Evolutionary conservation across 2,329 filamentous ascomycete species (phyloP).

Genomic region (Fusarium sororula): DNA sequence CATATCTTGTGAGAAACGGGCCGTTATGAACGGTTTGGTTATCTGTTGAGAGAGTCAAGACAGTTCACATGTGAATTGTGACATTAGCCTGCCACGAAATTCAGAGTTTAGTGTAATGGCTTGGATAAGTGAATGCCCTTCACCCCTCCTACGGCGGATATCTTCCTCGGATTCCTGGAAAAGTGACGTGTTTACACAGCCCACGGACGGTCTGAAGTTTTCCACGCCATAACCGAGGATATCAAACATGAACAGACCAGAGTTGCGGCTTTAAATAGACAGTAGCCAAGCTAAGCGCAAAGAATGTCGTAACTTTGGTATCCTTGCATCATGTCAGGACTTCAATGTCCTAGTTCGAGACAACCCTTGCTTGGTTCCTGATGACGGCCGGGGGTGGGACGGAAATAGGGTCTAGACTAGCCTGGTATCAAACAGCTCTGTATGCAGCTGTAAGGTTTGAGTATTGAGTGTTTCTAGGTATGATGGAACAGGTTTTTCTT

Average conservation of each 20-base stretch:
- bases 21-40: not conserved
- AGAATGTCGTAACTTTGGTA: slow-evolving; percentile 5
- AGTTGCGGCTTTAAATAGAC: slow-evolving; percentile 26
- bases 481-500: not conserved
- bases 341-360: slow-evolving; percentile 35
- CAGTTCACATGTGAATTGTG: slow-evolving; percentile 20
- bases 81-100: not conserved
- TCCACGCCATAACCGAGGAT: slow-evolving; percentile 36
- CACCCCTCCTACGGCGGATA: not conserved
- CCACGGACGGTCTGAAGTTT: slow-evolving; percentile 8
- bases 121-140: not conserved
- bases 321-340: slow-evolving; percentile 27
- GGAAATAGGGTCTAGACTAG: not conserved
- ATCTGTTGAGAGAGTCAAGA: slow-evolving; percentile 23
- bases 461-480: not conserved
- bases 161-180: slow-evolving; percentile 18
- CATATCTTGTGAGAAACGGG: not conserved
- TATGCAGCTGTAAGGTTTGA: not conserved
- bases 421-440: not conserved
- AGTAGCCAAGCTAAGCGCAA: not conserved
- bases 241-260: slow-evolving; percentile 1
- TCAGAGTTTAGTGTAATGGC: not conserved
- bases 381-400: slow-evolving; percentile 6
- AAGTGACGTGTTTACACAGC: slow-evolving; percentile 30
- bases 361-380: slow-evolving; percentile 32